Evolutionary conservation across 2,329 filamentous ascomycete genomes (phyloP), one percentile per base, ranked within the genome.

Genomic region (Fusarium compactum): DNA sequence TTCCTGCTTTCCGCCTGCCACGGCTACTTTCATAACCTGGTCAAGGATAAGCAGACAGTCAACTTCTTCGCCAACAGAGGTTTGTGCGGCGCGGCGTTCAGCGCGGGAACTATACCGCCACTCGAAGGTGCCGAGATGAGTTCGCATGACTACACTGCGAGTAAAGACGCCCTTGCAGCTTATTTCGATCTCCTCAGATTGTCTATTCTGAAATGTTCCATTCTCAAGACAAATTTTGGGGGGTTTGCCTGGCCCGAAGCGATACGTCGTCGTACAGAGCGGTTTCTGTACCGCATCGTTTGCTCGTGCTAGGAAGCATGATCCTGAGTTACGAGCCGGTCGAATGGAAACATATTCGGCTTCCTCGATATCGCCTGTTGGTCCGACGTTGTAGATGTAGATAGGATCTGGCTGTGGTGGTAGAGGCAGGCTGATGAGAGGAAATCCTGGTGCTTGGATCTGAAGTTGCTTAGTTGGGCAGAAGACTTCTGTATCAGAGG

Each of bases 241-340:
- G 9, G 85, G 82, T 4, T 82, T 81, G 43, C 81, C 82, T 3
- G 87, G 87, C 0, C 88, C 88, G 71, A 85, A 89, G 67, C 83
- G 85, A 77, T 90, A 90, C 6, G 81, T 83, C 1, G 88, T 90
- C 2, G 76, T 80, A 67, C 82, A 84, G n/a, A 88, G 72, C 8
- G 82, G 77, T 15, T 73, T 60, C n/a, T 74, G 73, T 2, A 63
- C 54, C 8, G 73, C 69, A 16, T 82, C 80, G 38, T 81, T 78
- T 24, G 80, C 82, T 38, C 84, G 77, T 6, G 85, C 76, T 50
- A 89, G 83, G 66, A 82, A 81, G 65, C 85, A 82, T 34, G 79
- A 82, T 5, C 83, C 86, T 2, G 86, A 88, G 62, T 78, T 74
- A 46, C 81, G 80, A 11, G 78, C 77, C 14, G 81, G 80, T 6